Base-by-base conservation (phyloP, 768 basidiomycete species). In the Clavulina sp. region DNA sequence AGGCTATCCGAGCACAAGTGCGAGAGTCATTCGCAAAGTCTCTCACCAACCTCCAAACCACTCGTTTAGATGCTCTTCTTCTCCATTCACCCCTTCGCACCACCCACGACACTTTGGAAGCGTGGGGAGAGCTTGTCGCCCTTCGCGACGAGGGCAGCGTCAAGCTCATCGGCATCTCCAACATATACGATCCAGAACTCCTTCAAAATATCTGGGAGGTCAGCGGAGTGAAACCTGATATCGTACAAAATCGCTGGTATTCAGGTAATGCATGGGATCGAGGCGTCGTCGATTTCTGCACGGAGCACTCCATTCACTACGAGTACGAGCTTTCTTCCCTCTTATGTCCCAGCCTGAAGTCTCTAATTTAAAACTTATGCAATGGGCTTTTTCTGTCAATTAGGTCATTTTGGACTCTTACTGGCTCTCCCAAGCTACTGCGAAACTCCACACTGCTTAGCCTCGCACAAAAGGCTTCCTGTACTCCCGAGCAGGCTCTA, bases 351-450 rank as follows among this genome's bases (percentile, higher is more conserved):
- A 19, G 4, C 5, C 6, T 33, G 23, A 26, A 21, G 6, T 28
- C 2, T 28, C 28, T n/a, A 16, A 13, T 41, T 40, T 5, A 26
- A 33, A 24, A 29, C 24, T n/a, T 7, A 43, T 34, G 19, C 44
- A 36, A 31, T 38, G 55, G 9, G 41, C 40, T 41, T 48, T 31
- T 50, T 38, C 18, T 46, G 29, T 29, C 41, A 26, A n/a, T n/a
- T 57, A 85, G 84, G 58, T 85, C 84, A 16, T 88, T 89, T 63
- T 88, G 87, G 86, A 88, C 87, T 23, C 65, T 91, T 23, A 73
- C 81, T 1, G 81, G 84, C n/a, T 82, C 84, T 2, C 80, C 84
- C 3, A 67, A 60, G 16, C 66, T 87, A 5, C 66, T 86, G 3
- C 50, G 61, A 3, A 72, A 78, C 59, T 73, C 71, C 0, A 60